phyloP scores from a whole-genome alignment of 1,284 basidiomycete genomes.

The Apiotrichum gracile region DNA sequence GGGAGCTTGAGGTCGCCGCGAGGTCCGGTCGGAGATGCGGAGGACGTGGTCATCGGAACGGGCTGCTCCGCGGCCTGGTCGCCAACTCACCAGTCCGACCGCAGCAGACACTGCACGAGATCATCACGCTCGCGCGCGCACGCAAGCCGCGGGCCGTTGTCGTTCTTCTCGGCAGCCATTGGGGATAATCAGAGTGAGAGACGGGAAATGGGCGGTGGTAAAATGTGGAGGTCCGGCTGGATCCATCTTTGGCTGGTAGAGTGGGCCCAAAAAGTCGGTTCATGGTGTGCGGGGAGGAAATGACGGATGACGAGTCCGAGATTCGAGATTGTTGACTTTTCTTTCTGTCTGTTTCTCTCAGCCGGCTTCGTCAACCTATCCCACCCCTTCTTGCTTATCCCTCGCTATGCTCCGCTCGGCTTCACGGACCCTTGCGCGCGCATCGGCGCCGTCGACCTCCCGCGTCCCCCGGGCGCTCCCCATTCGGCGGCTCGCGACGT shows the following conservation, averaged over 20 bases:
- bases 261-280: neutral
- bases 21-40: no score
- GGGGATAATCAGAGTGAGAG: neutral
- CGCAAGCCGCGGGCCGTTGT: conserved; percentile 12
- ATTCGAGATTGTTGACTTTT: neutral
- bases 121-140: conserved; percentile 41
- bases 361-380: neutral
- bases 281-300: neutral
- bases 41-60: no score
- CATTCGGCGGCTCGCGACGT: neutral
- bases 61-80: no score
- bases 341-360: neutral
- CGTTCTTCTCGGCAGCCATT: neutral
- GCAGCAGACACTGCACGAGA: conserved; percentile 39
- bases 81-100: conserved; percentile 46
- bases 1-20: no score
- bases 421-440: neutral
- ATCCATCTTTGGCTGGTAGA: neutral
- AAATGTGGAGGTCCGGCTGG: conserved; percentile 1
- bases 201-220: neutral
- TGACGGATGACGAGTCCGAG: neutral
- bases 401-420: neutral
- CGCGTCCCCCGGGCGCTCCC: neutral
- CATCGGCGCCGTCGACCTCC: neutral
- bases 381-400: neutral